These are phyloP conservation scores for Coemansia aciculifera DNA, from an alignment of 192 early-diverging fungal species.

Conservation along the genomic window DNA sequence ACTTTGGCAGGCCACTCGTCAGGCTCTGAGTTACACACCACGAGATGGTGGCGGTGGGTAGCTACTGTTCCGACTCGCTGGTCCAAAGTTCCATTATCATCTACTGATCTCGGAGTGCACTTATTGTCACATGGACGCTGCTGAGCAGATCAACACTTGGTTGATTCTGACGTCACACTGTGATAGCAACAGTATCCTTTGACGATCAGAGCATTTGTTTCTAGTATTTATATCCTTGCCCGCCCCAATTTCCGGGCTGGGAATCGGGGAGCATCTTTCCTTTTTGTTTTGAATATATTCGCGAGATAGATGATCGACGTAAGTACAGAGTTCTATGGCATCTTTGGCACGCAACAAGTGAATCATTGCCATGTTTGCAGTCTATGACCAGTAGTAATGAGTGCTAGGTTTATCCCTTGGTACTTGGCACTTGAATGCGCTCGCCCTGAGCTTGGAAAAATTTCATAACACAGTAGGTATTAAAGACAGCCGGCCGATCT, in stretches of 20 bases:
- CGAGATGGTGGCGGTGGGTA: slow-evolving; percentile 41
- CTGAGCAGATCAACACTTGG: no score
- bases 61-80: slow-evolving; percentile 41
- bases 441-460: background rate
- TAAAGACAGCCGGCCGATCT: background rate
- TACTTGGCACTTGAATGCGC: background rate
- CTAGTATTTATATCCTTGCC: no score
- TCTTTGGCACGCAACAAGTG: background rate
- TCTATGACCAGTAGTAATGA: background rate
- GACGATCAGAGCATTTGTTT: no score
- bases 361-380: background rate
- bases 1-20: slow-evolving; percentile 49
- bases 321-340: background rate
- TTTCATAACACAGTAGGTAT: background rate
- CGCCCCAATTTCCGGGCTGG: no score
- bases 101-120: slow-evolving; percentile 62
- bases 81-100: slow-evolving; percentile 17
- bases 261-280: no score
- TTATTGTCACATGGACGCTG: no score
- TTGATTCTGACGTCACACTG: no score
- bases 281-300: background rate
- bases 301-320: background rate
- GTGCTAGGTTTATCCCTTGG: background rate
- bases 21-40: slow-evolving; percentile 49
- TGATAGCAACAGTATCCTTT: no score